These are phyloP conservation scores for Pseudogymnoascus sp. DNA, from an alignment of 2,329 filamentous ascomycete genomes.

Conservation along the genomic window DNA sequence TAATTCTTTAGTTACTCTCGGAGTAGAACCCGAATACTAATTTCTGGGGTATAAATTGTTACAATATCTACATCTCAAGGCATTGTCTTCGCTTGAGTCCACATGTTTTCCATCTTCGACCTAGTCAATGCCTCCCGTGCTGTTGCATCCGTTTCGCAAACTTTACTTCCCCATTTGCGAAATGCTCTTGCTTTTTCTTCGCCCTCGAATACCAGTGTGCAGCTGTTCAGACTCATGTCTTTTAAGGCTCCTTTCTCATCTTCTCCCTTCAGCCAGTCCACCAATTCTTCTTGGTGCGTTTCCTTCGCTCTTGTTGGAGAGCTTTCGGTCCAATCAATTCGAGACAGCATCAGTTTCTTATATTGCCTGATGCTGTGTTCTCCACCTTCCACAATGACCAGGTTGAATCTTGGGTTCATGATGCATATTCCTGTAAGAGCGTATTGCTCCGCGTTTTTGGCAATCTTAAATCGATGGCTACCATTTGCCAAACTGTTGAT, in stretches of 20 bases:
- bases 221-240: constrained; percentile 76
- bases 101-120: constrained; percentile 91
- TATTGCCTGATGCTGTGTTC: constrained; percentile 75
- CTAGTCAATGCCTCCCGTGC: constrained; percentile 74
- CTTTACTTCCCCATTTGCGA: constrained; percentile 78
- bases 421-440: constrained; percentile 85
- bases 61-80: constrained; percentile 14
- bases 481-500: constrained; percentile 86
- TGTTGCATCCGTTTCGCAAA: constrained; percentile 89
- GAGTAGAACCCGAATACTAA: background rate
- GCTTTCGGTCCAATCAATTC: constrained; percentile 94
- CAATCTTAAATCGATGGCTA: constrained; percentile 88
- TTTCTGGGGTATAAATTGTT: constrained; percentile 4
- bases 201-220: constrained; percentile 82
- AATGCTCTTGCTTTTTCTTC: constrained; percentile 76
- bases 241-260: constrained; percentile 73
- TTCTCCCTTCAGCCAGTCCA: constrained; percentile 72
- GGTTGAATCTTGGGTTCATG: constrained; percentile 80
- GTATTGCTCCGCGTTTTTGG: constrained; percentile 84
- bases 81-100: constrained; percentile 74
- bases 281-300: constrained; percentile 57
- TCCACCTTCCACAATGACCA: constrained; percentile 90
- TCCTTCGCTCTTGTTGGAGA: constrained; percentile 58
- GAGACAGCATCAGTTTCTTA: constrained; percentile 87
- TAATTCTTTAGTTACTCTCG: background rate